Conservation (phyloP, 805 yeast genomes). For the Komagataella pastoris region DNA sequence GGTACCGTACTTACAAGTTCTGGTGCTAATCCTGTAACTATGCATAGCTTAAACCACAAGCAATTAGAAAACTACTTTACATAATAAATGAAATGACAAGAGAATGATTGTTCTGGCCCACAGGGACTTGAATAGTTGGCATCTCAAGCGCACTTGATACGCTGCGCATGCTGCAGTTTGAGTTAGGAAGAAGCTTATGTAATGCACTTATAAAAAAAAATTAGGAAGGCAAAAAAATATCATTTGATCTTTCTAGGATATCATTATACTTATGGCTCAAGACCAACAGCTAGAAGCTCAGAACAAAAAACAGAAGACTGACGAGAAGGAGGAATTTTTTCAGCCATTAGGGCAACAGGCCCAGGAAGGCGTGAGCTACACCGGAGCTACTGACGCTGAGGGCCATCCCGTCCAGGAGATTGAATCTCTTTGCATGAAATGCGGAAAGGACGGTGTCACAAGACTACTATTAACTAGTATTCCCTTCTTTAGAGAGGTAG, state of each 20-base stretch:
- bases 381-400: conserved; percentile 72
- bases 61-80: background rate
- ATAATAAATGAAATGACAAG: background rate
- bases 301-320: conserved; percentile 4
- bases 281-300: background rate
- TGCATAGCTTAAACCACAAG: background rate
- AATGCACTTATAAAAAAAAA: too few species aligned
- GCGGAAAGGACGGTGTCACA: conserved; percentile 77
- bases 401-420: conserved; percentile 95
- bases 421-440: conserved; percentile 92
- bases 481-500: conserved; percentile 84
- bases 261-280: background rate
- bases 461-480: conserved; percentile 74
- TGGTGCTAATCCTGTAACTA: conserved; percentile 29
- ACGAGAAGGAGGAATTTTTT: conserved; percentile 28
- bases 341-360: conserved; percentile 51
- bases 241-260: background rate
- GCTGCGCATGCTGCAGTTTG: too few species aligned
- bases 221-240: conserved; percentile 1
- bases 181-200: background rate
- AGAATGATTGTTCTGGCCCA: background rate
- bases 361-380: conserved; percentile 39
- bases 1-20: conserved; percentile 37
- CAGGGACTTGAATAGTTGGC: too few species aligned
- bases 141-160: too few species aligned